Conservation (phyloP, 2,329 filamentous ascomycete species). For the Cercospora sp. region DNA sequence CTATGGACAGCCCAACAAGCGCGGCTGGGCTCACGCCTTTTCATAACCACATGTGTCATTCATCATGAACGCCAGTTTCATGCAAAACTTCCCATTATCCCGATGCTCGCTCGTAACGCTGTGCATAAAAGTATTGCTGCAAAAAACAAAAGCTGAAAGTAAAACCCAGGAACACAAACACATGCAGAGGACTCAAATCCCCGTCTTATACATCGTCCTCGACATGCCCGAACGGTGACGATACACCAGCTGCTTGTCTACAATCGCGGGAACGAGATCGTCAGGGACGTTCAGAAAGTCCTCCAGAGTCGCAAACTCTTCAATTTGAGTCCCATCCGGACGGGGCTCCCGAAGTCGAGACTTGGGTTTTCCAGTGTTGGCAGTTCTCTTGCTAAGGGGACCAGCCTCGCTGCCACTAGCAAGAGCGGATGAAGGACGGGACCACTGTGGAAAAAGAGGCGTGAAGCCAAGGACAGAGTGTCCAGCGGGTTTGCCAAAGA, state of each 20-base stretch:
- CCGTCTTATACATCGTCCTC: constrained; percentile 18
- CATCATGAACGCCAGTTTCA: neutral
- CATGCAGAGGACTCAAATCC: constrained; percentile 6
- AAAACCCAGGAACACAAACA: neutral
- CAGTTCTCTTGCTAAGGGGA: neutral
- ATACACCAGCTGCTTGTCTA: constrained; percentile 17
- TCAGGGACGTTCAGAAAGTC: constrained; percentile 21
- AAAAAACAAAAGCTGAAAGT: neutral
- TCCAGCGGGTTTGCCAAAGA: constrained; percentile 28
- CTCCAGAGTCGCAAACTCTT: constrained; percentile 14
- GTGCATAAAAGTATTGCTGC: neutral
- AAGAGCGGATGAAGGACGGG: neutral
- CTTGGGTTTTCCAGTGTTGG: neutral
- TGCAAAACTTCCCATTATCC: neutral
- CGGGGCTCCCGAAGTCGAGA: neutral
- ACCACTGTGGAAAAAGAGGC: neutral
- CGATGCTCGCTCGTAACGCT: neutral
- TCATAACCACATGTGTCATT: neutral
- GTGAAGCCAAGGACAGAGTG: constrained; percentile 12
- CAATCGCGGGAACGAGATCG: constrained; percentile 16
- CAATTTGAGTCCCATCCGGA: neutral
- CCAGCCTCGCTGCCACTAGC: neutral
- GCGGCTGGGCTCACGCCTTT: neutral
- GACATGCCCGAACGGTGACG: constrained; percentile 5
- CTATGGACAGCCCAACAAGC: neutral